Percentiles rank a stretch among this genome's conserved stretches.
These are phyloP conservation scores for Suillus luteus DNA, from an alignment of 768 basidiomycete genomes.

Conservation along the genomic window DNA sequence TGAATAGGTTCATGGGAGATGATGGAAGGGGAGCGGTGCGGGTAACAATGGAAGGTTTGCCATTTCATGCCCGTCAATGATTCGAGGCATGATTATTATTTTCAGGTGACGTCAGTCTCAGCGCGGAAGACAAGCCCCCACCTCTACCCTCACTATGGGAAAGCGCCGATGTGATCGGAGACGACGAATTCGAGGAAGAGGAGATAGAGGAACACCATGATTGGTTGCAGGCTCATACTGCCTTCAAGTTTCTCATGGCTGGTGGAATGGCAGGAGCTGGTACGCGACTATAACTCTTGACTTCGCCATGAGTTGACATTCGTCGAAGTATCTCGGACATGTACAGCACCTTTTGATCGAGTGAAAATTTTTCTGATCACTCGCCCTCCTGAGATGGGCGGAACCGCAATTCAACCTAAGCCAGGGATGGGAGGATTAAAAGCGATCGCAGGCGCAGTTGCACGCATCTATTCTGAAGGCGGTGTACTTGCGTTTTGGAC, in stretches of 20 bases:
- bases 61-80: slow-evolving; percentile 18
- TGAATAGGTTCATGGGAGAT: slow-evolving; percentile 65
- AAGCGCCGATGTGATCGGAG: slow-evolving; percentile 28
- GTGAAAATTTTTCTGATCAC: slow-evolving; percentile 97
- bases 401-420: slow-evolving; percentile 45
- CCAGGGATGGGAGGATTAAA: slow-evolving; percentile 55
- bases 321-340: slow-evolving; percentile 83
- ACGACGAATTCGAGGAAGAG: slow-evolving; percentile 48
- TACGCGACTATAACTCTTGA: slow-evolving; percentile 38
- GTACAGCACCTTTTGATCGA: slow-evolving; percentile 97
- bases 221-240: slow-evolving; percentile 67
- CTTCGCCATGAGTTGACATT: neutral
- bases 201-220: slow-evolving; percentile 62
- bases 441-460: slow-evolving; percentile 70
- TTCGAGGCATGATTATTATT: slow-evolving; percentile 24
- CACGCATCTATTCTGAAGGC: slow-evolving; percentile 85
- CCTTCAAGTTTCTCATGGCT: slow-evolving; percentile 88
- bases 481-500: slow-evolving; percentile 95
- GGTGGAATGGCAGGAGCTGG: slow-evolving; percentile 95
- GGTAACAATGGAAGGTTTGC: slow-evolving; percentile 86
- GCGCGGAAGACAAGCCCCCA: slow-evolving; percentile 72
- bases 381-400: slow-evolving; percentile 71
- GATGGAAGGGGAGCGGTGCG: slow-evolving; percentile 79
- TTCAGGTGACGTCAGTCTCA: slow-evolving; percentile 76
- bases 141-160: slow-evolving; percentile 23